Evolutionary conservation across 2,329 filamentous ascomycete genomes (phyloP).

Genomic region (Rhynchosporium graminicola): DNA sequence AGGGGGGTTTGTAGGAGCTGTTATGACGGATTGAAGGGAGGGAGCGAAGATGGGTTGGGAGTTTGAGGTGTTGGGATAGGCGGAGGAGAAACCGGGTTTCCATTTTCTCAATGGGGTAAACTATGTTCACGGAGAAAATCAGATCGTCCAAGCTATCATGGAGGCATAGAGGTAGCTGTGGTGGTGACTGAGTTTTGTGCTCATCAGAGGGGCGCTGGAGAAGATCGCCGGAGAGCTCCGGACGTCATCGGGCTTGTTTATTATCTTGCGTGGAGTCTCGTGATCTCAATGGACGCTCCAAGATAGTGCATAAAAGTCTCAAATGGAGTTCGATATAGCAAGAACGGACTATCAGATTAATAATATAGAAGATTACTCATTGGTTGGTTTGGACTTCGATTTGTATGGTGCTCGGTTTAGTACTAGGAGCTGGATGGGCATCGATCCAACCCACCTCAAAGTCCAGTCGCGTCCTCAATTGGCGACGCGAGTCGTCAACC

Average conservation of each 20-base stretch:
- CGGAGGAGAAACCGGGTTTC: constrained; percentile 35
- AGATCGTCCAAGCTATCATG: constrained; percentile 25
- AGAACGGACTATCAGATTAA: no score
- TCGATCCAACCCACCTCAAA: neutral
- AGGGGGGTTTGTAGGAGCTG: constrained; percentile 26
- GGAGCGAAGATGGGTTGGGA: constrained; percentile 21
- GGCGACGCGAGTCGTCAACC: constrained; percentile 28
- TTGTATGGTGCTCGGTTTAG: neutral
- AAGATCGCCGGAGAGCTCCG: constrained; percentile 18
- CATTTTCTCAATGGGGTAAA: constrained; percentile 26
- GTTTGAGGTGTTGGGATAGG: constrained; percentile 29
- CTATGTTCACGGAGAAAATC: constrained; percentile 1
- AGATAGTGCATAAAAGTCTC: neutral
- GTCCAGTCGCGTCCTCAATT: constrained; percentile 28
- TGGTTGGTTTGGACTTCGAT: neutral
- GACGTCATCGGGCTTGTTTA: constrained; percentile 34
- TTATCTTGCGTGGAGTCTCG: constrained; percentile 24
- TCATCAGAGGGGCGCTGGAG: constrained; percentile 32
- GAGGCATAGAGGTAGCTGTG: constrained; percentile 29
- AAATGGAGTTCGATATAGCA: neutral
- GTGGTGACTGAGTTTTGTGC: neutral
- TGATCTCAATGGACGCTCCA: constrained; percentile 16
- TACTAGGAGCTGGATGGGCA: neutral
- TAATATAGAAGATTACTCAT: no score
- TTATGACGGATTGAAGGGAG: constrained; percentile 21